A percentile compares a stretch with the other conserved stretches of the same genome.
phyloP scores from a whole-genome alignment of 441 rosid species.

The Isatis lusitanica region DNA sequence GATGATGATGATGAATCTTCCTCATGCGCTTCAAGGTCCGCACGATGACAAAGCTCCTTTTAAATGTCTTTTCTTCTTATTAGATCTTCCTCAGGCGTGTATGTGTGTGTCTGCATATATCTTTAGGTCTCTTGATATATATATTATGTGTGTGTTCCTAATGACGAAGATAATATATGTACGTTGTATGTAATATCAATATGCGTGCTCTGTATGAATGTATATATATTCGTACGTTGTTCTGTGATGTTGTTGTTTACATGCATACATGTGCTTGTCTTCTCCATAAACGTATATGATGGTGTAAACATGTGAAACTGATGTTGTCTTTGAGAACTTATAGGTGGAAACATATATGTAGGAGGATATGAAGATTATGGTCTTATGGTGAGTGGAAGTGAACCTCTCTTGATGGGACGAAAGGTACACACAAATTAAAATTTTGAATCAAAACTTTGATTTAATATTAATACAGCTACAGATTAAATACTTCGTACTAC shows the following conservation, averaged over 20 bases:
- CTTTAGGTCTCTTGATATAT: not conserved
- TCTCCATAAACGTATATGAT: not conserved
- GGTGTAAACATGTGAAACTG: constrained; percentile 7
- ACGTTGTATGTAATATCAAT: not conserved
- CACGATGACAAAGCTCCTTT: not conserved
- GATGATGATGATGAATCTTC: constrained; percentile 10
- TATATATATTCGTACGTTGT: not conserved
- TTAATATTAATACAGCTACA: not conserved
- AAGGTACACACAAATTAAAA: not conserved
- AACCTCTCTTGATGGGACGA: constrained; percentile 19
- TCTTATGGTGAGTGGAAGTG: constrained; percentile 17
- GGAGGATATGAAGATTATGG: constrained; percentile 16
- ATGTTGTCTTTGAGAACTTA: constrained; percentile 8
- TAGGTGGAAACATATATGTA: constrained; percentile 1
- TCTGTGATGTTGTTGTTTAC: not conserved
- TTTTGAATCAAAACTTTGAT: not conserved
- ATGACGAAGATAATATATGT: not conserved
- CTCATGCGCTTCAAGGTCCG: constrained; percentile 24
- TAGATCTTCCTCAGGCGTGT: not conserved
- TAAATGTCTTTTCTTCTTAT: not conserved
- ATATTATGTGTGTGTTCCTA: not conserved
- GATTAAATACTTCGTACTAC: not conserved
- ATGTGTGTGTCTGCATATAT: not conserved
- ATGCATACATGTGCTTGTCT: not conserved
- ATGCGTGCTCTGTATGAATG: not conserved